A percentile compares a stretch with the other conserved stretches of the same genome.
Conservation (phyloP, 345 rosid genomes). For the Syzygium grande region DNA sequence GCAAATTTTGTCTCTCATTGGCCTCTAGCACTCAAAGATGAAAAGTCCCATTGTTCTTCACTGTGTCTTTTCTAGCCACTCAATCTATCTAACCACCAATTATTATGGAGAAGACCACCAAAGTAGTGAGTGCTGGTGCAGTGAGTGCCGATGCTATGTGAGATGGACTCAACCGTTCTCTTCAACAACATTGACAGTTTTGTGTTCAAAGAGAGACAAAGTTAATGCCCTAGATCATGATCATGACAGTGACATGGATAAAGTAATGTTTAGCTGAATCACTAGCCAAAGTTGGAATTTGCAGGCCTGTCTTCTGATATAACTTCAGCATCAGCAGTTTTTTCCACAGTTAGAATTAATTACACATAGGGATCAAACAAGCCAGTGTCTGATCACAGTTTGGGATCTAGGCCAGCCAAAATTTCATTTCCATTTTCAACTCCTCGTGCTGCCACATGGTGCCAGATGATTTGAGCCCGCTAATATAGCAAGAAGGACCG, state of each 20-base stretch:
- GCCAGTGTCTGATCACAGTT: not conserved
- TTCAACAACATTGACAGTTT: not conserved
- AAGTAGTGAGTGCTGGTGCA: not conserved
- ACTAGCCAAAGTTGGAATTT: not conserved
- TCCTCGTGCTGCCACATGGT: not conserved
- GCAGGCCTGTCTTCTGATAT: not conserved
- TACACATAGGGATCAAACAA: too few relatives aligned
- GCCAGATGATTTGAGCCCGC: not conserved
- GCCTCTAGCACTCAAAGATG: too few relatives aligned
- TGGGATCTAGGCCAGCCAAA: not conserved
- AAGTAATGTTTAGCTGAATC: not conserved
- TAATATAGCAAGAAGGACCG: not conserved
- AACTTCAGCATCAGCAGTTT: not conserved
- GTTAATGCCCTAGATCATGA: not conserved
- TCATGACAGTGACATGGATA: not conserved
- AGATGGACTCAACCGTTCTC: not conserved
- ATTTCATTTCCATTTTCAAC: not conserved
- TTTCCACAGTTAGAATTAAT: too few relatives aligned
- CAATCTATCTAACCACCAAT: not conserved
- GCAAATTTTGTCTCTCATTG: conserved; percentile 11
- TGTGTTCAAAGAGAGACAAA: not conserved
- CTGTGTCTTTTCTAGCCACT: not conserved
- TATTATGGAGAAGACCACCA: not conserved
- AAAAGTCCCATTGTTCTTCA: not conserved
- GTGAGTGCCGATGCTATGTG: not conserved